These are phyloP conservation scores for Hypoxylon intermedium DNA, from an alignment of 495 filamentous ascomycete genomes.

Conservation along the genomic window DNA sequence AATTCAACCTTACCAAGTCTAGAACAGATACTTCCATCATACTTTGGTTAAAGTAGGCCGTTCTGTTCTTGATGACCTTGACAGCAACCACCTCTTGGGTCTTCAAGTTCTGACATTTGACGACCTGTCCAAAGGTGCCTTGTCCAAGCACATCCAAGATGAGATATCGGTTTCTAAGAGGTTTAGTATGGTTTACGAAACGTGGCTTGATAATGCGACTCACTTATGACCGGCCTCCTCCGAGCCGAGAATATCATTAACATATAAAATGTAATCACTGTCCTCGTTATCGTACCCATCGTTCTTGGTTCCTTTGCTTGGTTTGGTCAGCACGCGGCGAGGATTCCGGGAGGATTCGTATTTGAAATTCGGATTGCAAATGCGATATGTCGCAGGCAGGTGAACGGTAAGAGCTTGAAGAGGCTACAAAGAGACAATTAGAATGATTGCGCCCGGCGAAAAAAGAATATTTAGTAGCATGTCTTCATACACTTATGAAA, in stretches of 20 bases:
- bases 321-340: conserved; percentile 95
- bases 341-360: conserved; percentile 99
- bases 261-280: conserved; percentile 98
- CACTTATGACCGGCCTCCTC: conserved; percentile 98
- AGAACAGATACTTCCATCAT: conserved; percentile 99
- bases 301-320: conserved; percentile 98
- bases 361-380: conserved; percentile 98
- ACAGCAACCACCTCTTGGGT: conserved; percentile 98
- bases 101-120: conserved; percentile 98
- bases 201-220: conserved; percentile 38
- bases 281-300: conserved; percentile 99
- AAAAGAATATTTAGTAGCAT: conserved; percentile 3
- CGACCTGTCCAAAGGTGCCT: conserved; percentile 99
- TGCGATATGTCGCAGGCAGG: conserved; percentile 92
- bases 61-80: conserved; percentile 99
- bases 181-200: conserved; percentile 24
- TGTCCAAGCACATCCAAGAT: conserved; percentile 98
- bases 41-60: conserved; percentile 99
- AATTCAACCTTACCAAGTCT: conserved; percentile 73
- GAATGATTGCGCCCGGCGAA: conserved; percentile 2
- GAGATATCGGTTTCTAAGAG: conserved; percentile 86
- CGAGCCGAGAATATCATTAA: conserved; percentile 97
- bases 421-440: conserved; percentile 63
- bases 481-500: conserved; percentile 87
- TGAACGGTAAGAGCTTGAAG: conserved; percentile 95